Percentiles rank a stretch among this genome's conserved stretches.
Conservation (phyloP, 441 rosid genomes). For the Macaranga tanarius region DNA sequence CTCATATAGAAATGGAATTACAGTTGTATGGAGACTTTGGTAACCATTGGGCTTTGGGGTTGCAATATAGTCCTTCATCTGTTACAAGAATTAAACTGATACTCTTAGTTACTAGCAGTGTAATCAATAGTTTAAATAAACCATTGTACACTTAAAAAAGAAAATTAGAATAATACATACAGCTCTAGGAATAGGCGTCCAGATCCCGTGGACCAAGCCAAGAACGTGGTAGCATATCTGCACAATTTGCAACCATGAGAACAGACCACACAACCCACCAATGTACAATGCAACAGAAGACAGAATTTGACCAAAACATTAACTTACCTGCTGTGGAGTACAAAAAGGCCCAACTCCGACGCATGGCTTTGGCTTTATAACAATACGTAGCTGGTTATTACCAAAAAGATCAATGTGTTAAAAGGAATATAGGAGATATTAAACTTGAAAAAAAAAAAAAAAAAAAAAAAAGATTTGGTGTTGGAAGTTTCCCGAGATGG, state of each 20-base stretch:
- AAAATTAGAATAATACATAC: conserved; percentile 40
- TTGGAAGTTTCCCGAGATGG: conserved; percentile 15
- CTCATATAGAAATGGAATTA: conserved; percentile 95
- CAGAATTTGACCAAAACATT: conserved; percentile 20
- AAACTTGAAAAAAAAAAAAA: conserved; percentile 21
- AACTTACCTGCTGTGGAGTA: conserved; percentile 83
- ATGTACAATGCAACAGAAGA: conserved; percentile 13
- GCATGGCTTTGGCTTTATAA: conserved; percentile 78
- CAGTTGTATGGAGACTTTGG: conserved; percentile 96
- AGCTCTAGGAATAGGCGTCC: conserved; percentile 96
- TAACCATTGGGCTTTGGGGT: conserved; percentile 98
- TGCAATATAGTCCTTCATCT: conserved; percentile 99
- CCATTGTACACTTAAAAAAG: conserved; percentile 8
- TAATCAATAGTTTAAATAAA: conserved; percentile 6
- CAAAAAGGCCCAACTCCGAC: conserved; percentile 78
- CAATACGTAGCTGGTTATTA: conserved; percentile 77
- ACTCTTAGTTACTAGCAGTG: conserved; percentile 15
- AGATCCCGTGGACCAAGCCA: conserved; percentile 92
- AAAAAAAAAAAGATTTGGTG: conserved; percentile 19
- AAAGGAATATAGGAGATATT: conserved; percentile 12
- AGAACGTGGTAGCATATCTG: conserved; percentile 99
- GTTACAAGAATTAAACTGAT: conserved; percentile 28
- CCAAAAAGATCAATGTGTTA: conserved; percentile 28
- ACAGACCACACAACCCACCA: conserved; percentile 17
- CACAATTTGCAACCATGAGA: conserved; percentile 32